Evolutionary conservation across 257 asterid species (phyloP).

Genomic region (Nicotiana obtusifolia): DNA sequence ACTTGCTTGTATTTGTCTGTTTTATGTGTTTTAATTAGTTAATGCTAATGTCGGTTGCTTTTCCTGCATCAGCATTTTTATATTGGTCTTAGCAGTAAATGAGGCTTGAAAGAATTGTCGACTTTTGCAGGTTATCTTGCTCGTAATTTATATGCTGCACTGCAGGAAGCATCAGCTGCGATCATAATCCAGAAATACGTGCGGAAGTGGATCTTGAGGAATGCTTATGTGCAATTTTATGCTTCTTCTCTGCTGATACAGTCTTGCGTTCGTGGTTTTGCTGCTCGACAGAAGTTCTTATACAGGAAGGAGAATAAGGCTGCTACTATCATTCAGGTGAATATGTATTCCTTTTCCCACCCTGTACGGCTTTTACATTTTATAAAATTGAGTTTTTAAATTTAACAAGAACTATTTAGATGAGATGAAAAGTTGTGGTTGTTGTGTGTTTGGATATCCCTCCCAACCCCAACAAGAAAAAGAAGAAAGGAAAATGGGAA

Average conservation of each 20-base stretch:
- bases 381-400: neutral
- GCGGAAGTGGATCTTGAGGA: slow-evolving; percentile 55
- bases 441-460: neutral
- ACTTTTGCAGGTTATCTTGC: slow-evolving; percentile 63
- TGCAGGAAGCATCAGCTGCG: slow-evolving; percentile 67
- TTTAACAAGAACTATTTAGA: neutral
- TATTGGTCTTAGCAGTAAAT: neutral
- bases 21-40: neutral
- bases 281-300: slow-evolving; percentile 51
- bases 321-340: slow-evolving; percentile 83
- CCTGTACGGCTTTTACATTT: neutral
- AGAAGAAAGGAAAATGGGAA: neutral
- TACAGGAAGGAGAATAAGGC: slow-evolving; percentile 60
- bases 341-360: slow-evolving; percentile 7
- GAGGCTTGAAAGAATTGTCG: neutral
- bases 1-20: neutral
- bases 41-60: neutral
- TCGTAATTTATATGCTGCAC: slow-evolving; percentile 39
- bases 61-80: neutral
- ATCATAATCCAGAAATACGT: slow-evolving; percentile 59
- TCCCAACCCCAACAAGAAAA: neutral
- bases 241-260: slow-evolving; percentile 56
- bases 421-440: neutral
- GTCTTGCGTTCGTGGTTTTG: slow-evolving; percentile 71
- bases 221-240: slow-evolving; percentile 52